A percentile compares a stretch with the other conserved stretches of the same genome.
Evolutionary conservation across 805 yeast species (phyloP).

Genomic region (Sugiyamaella lignohabitans): DNA sequence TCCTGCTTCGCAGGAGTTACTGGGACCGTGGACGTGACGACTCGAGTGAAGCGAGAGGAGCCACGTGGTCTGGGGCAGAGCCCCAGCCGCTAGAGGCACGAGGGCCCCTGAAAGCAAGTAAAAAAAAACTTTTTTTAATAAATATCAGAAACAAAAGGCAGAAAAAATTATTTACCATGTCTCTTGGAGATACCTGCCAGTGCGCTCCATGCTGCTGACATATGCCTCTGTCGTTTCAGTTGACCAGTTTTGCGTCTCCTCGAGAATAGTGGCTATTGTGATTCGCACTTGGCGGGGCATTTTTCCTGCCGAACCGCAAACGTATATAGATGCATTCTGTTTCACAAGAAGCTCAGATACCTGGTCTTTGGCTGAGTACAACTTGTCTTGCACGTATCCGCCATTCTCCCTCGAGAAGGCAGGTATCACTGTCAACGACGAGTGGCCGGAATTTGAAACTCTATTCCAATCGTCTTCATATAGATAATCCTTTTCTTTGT

Average conservation of each 20-base stretch:
- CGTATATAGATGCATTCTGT: slow-evolving; percentile 55
- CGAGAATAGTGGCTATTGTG: slow-evolving; percentile 61
- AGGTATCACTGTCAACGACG: slow-evolving; percentile 32
- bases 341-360: slow-evolving; percentile 50
- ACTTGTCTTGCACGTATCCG: slow-evolving; percentile 73
- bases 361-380: slow-evolving; percentile 45
- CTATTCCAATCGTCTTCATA: slow-evolving; percentile 51
- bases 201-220: slow-evolving; percentile 53
- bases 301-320: slow-evolving; percentile 90
- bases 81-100: too few relatives aligned
- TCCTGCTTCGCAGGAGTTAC: background rate
- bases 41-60: too few relatives aligned
- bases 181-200: slow-evolving; percentile 72
- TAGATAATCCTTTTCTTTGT: slow-evolving; percentile 56
- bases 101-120: too few relatives aligned
- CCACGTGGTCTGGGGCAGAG: too few relatives aligned
- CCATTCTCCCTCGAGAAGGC: slow-evolving; percentile 42
- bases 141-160: too few relatives aligned
- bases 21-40: too few relatives aligned
- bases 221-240: slow-evolving; percentile 45
- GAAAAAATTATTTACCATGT: slow-evolving; percentile 88
- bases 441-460: slow-evolving; percentile 30
- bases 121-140: too few relatives aligned
- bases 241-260: slow-evolving; percentile 40
- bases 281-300: slow-evolving; percentile 88